Percentiles rank a stretch among this genome's conserved stretches.
Conservation (phyloP, 2,329 filamentous ascomycete genomes). For the Chlorencoelia australis region DNA sequence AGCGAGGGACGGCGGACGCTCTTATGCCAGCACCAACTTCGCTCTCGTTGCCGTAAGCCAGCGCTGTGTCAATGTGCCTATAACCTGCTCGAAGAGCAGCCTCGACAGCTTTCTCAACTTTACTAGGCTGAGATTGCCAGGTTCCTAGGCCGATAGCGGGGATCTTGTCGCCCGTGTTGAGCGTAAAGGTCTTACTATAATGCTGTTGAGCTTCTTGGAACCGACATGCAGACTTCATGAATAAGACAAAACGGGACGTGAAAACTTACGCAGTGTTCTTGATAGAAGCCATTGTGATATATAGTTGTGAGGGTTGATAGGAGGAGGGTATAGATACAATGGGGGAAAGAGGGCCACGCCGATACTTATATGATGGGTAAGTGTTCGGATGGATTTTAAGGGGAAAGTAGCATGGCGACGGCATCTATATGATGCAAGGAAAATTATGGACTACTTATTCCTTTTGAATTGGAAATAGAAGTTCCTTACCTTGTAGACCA, state of each 20-base stretch:
- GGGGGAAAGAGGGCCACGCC: too few relatives aligned
- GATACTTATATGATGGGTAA: too few relatives aligned
- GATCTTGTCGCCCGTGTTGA: slow-evolving; percentile 71
- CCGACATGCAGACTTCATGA: slow-evolving; percentile 12
- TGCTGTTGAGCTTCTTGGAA: slow-evolving; percentile 7
- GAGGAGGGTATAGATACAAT: too few relatives aligned
- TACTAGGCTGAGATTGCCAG: slow-evolving; percentile 60
- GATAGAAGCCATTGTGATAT: slow-evolving; percentile 28
- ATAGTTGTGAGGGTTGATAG: too few relatives aligned
- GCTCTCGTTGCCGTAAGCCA: slow-evolving; percentile 67
- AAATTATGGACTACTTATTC: too few relatives aligned
- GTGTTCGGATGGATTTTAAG: too few relatives aligned
- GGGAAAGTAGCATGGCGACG: too few relatives aligned
- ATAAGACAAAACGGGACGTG: neutral
- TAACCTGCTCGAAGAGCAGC: slow-evolving; percentile 58
- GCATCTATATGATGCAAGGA: too few relatives aligned
- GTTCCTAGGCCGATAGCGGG: slow-evolving; percentile 68
- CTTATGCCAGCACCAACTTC: slow-evolving; percentile 58
- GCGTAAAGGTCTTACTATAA: slow-evolving; percentile 46
- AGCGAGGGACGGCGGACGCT: slow-evolving; percentile 56
- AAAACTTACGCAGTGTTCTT: slow-evolving; percentile 24
- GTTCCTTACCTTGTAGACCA: too few relatives aligned
- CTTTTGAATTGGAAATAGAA: too few relatives aligned
- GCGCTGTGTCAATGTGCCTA: slow-evolving; percentile 60
- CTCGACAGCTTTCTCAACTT: slow-evolving; percentile 63